These are phyloP conservation scores for Myrica gale DNA, from an alignment of 306 rosid genomes.

Conservation along the genomic window DNA sequence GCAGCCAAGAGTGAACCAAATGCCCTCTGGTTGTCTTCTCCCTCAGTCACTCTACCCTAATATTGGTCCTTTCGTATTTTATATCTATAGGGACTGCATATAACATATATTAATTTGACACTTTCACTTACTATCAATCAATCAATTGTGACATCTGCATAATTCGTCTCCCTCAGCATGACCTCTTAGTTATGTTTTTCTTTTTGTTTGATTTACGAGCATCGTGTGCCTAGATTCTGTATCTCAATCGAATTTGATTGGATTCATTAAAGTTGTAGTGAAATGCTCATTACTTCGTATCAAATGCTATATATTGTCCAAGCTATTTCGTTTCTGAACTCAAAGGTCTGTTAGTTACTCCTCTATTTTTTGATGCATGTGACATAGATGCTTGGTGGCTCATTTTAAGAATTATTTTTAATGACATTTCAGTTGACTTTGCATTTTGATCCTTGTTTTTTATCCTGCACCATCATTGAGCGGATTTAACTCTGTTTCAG, in stretches of 20 bases:
- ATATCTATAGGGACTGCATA: neutral
- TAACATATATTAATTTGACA: neutral
- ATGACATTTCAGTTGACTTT: neutral
- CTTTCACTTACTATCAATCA: neutral
- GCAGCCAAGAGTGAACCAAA: neutral
- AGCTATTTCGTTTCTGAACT: neutral
- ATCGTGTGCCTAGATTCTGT: neutral
- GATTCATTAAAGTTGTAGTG: neutral
- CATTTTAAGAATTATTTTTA: neutral
- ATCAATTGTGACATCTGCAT: neutral
- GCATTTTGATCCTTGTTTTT: neutral
- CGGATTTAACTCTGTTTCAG: constrained; percentile 4
- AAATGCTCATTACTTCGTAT: neutral
- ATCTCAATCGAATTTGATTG: neutral
- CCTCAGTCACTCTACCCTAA: neutral
- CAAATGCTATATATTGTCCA: neutral
- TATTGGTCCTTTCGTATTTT: neutral
- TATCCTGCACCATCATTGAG: neutral
- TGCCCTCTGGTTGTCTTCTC: neutral
- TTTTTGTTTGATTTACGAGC: neutral
- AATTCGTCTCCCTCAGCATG: neutral
- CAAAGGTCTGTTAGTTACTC: neutral
- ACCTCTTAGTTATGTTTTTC: neutral
- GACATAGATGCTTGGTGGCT: neutral
- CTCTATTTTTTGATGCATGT: neutral